Conservation (phyloP, 1,284 basidiomycete genomes). For the Papiliotrema laurentii region DNA sequence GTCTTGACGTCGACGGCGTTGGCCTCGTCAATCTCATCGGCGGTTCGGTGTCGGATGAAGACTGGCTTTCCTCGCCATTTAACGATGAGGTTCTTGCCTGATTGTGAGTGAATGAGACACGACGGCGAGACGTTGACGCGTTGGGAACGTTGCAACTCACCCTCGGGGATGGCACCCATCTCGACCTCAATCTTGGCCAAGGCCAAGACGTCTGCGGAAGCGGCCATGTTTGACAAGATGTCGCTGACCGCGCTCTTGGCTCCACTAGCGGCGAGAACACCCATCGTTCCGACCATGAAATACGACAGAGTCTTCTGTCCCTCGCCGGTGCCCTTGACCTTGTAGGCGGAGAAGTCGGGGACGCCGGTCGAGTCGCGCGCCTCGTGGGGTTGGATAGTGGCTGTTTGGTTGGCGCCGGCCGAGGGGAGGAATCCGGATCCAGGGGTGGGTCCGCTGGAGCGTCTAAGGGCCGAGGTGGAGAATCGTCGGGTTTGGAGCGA, state of each 20-base stretch:
- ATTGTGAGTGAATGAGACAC: too few species aligned
- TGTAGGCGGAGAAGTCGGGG: slow-evolving; percentile 84
- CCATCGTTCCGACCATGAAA: slow-evolving; percentile 95
- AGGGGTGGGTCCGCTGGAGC: slow-evolving; percentile 24
- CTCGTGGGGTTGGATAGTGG: slow-evolving; percentile 6
- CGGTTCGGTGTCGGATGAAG: slow-evolving; percentile 95
- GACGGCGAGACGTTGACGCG: not conserved
- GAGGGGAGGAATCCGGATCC: slow-evolving; percentile 12
- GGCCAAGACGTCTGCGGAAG: slow-evolving; percentile 95
- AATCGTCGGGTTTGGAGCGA: slow-evolving; percentile 57
- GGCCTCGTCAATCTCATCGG: slow-evolving; percentile 90
- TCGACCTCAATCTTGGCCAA: slow-evolving; percentile 98
- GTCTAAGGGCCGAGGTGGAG: slow-evolving; percentile 55
- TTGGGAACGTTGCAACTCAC: slow-evolving; percentile 56
- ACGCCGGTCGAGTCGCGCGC: slow-evolving; percentile 56
- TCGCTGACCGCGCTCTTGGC: slow-evolving; percentile 93
- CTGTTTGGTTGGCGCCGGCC: slow-evolving; percentile 5
- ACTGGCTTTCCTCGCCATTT: slow-evolving; percentile 99
- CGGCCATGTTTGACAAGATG: slow-evolving; percentile 92
- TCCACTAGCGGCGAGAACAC: slow-evolving; percentile 86
- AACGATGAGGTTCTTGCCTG: slow-evolving; percentile 66
- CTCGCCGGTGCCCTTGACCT: slow-evolving; percentile 60
- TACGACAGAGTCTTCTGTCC: slow-evolving; percentile 91
- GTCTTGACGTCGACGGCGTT: slow-evolving; percentile 75
- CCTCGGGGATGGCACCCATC: slow-evolving; percentile 85